Evolutionary conservation across 2,329 filamentous ascomycete species (phyloP), one percentile per base, ranked within the genome.

Genomic region (Colletotrichum sp.): DNA sequence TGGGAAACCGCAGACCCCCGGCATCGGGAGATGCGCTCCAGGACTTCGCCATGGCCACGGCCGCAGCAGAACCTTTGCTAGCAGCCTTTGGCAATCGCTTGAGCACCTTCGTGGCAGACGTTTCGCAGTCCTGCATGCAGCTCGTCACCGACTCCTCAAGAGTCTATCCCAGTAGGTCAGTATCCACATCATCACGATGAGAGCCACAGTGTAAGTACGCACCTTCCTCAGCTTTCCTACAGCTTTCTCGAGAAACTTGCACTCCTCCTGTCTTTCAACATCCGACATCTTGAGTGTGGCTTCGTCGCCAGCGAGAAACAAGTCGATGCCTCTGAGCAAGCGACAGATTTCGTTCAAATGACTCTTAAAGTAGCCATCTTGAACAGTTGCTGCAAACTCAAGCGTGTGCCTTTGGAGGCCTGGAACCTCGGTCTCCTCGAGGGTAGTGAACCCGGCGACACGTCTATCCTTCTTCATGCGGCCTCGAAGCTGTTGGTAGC

Each of bases 401-500:
- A 88, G 89, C 69, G 91, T 92, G 77, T 94, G 92, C 0, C 84
- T 84, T 79, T 91, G 90, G 1, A 94, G 85, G 59, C 88, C 86
- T 2, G 91, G 91, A 4, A 93, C 87, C 79, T 90, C 91, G 0
- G 92, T 94, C 74, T 93, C 88, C 4, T 90, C 86, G 0, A 84
- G 55, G 5, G 84, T 81, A 2, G 82, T 81, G 80, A 93, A 94
- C 0, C 92, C 91, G 15, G 86, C 82, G 3, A 91, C 85, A 13
- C 83, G 78, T 3, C 85, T 83, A 69, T 94, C 92, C 59, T 89
- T 89, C 69, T 85, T 81, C 10, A 93, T 80, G 5, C 90, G 86
- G 2, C 89, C 90, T 52, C 86, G 85, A n/a, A 94, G 82, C 78
- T 92, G 91, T 78, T 94, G 92, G 70, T 93, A 94, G 0, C 89